A percentile compares a stretch with the other conserved stretches of the same genome.
These are phyloP conservation scores for Ustilago sp. DNA, from an alignment of 1,284 basidiomycete species.

Conservation along the genomic window DNA sequence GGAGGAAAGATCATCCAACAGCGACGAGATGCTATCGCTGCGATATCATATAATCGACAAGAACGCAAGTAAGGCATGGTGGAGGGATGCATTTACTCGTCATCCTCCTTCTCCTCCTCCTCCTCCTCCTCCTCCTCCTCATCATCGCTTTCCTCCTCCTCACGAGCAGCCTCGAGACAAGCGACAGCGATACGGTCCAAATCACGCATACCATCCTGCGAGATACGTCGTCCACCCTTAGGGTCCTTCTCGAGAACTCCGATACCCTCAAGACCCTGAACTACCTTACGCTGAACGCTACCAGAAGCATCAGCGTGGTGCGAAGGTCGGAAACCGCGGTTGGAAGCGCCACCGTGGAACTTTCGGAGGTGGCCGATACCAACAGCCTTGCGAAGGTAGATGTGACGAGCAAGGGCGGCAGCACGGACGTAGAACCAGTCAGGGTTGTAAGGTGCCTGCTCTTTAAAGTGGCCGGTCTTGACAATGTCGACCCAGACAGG, in stretches of 20 bases:
- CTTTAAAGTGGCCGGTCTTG: slow-evolving; percentile 98
- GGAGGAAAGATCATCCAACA: neutral
- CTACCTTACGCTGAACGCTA: slow-evolving; percentile 75
- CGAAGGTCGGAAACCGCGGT: slow-evolving; percentile 85
- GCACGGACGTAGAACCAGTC: slow-evolving; percentile 99
- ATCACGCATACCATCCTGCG: slow-evolving; percentile 95
- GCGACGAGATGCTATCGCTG: neutral
- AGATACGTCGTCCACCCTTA: slow-evolving; percentile 95
- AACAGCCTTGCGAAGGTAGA: slow-evolving; percentile 99
- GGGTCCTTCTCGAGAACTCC: slow-evolving; percentile 92
- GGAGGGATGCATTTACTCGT: slow-evolving; percentile 54
- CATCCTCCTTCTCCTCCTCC: slow-evolving; percentile 73
- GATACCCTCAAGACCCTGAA: slow-evolving; percentile 98
- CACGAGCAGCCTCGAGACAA: slow-evolving; percentile 86
- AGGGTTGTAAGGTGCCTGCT: slow-evolving; percentile 97
- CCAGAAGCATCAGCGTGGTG: slow-evolving; percentile 91
- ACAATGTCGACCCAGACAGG: slow-evolving; percentile 99
- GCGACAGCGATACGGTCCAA: slow-evolving; percentile 98
- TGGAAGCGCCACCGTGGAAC: slow-evolving; percentile 95
- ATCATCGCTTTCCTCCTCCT: slow-evolving; percentile 83
- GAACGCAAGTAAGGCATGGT: neutral
- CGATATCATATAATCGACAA: slow-evolving; percentile 1
- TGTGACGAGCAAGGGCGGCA: slow-evolving; percentile 98
- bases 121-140: slow-evolving; percentile 82
- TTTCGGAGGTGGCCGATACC: slow-evolving; percentile 95